Percentiles rank a stretch among this genome's conserved stretches.
Conservation (phyloP, 2,329 filamentous ascomycete species). For the Colletotrichum shisoi region DNA sequence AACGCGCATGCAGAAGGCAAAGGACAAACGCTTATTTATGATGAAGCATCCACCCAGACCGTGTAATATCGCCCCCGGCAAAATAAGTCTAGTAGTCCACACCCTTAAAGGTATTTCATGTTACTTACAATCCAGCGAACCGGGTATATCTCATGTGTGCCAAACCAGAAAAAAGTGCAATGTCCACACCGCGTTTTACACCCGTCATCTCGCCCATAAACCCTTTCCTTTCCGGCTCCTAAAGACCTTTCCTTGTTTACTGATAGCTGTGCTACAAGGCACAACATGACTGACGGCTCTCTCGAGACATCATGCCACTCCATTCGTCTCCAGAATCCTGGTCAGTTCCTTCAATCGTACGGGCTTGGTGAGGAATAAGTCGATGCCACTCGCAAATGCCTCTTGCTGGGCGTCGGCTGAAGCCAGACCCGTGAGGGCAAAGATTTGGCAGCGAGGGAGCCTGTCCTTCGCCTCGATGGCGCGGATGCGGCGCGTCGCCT, state of each 20-base stretch:
- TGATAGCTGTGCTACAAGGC: too few species aligned
- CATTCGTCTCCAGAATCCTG: conserved; percentile 24
- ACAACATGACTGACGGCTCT: too few species aligned
- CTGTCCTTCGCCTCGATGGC: conserved; percentile 56
- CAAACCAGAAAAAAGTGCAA: neutral
- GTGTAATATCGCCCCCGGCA: neutral
- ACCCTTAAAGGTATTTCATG: neutral
- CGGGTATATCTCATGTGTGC: neutral
- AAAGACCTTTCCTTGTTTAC: too few species aligned
- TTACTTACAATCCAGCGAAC: neutral
- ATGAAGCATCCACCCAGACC: neutral
- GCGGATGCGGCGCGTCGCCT: conserved; percentile 60
- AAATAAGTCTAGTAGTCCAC: conserved; percentile 6
- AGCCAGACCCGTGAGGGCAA: conserved; percentile 62
- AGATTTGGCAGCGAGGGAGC: conserved; percentile 55
- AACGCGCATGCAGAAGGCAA: neutral
- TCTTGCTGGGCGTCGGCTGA: conserved; percentile 60
- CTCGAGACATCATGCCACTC: neutral
- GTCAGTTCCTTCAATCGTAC: conserved; percentile 54
- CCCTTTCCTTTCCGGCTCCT: too few species aligned
- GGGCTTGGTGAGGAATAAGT: conserved; percentile 64
- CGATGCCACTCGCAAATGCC: conserved; percentile 61
- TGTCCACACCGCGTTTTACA: neutral
- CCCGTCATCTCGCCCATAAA: too few species aligned
- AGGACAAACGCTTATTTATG: neutral